Conservation (phyloP, 179 eudicot genomes). For the Heliamphora ciliata region DNA sequence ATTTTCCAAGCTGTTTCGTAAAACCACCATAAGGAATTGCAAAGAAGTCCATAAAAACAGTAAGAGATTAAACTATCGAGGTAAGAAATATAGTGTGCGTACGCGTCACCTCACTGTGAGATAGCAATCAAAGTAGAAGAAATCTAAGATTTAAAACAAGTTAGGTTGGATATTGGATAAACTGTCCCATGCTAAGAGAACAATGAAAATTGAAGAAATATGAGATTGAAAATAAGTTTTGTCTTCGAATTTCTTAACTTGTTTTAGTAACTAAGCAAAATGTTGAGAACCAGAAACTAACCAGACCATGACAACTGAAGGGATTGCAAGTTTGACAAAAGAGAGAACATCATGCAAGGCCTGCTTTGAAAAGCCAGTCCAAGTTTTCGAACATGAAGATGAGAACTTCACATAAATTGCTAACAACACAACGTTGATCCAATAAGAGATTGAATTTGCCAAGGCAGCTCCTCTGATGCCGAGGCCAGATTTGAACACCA, state of each 20-base stretch:
- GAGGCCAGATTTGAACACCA: constrained; percentile 59
- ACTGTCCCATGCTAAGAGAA: too few species aligned
- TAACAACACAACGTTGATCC: constrained; percentile 46
- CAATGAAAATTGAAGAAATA: too few species aligned
- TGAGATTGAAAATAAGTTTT: too few species aligned
- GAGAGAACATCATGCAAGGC: constrained; percentile 34
- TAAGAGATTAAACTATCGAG: not conserved
- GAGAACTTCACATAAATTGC: constrained; percentile 28
- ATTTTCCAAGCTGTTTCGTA: constrained; percentile 48
- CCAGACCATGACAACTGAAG: constrained; percentile 40
- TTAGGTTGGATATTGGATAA: too few species aligned
- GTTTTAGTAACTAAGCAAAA: not conserved
- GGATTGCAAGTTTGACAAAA: constrained; percentile 59
- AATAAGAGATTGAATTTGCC: constrained; percentile 39
- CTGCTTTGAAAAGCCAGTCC: constrained; percentile 65
- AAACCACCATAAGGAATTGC: not conserved
- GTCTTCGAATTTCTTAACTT: not conserved
- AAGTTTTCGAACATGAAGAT: constrained; percentile 47
- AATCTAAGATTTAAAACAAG: too few species aligned
- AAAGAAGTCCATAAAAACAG: not conserved
- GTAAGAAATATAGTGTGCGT: too few species aligned
- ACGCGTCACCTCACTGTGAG: too few species aligned
- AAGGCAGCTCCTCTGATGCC: constrained; percentile 34
- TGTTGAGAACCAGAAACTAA: constrained; percentile 31
- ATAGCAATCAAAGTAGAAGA: too few species aligned